phyloP scores from a whole-genome alignment of 345 rosid genomes.

The Angophora floribunda region DNA sequence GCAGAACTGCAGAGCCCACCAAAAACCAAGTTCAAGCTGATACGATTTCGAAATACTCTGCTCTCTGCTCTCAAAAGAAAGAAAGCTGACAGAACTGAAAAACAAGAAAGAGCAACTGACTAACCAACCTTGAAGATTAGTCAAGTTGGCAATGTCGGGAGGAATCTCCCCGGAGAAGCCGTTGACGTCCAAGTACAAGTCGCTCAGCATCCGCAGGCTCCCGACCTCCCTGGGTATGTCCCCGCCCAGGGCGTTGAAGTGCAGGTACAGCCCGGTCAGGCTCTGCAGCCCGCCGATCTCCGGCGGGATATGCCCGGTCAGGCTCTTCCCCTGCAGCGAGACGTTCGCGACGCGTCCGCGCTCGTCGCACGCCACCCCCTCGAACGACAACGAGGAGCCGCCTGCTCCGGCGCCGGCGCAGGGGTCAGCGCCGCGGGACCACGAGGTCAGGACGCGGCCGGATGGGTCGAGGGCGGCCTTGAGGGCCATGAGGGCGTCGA shows the following conservation, averaged over 20 bases:
- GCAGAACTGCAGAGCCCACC: constrained; percentile 46
- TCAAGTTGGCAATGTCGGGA: constrained; percentile 48
- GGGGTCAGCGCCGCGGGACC: constrained; percentile 50
- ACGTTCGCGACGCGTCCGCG: constrained; percentile 58
- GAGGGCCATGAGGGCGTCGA: constrained; percentile 53
- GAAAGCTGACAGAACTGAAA: neutral
- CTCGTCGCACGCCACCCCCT: constrained; percentile 84
- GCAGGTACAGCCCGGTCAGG: constrained; percentile 86
- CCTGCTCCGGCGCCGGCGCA: constrained; percentile 14
- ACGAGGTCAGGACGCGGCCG: constrained; percentile 57
- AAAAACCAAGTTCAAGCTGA: neutral
- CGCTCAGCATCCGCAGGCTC: constrained; percentile 43
- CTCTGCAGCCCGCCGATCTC: constrained; percentile 60
- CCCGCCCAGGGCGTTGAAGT: constrained; percentile 73
- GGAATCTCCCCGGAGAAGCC: constrained; percentile 80
- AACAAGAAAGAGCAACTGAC: neutral
- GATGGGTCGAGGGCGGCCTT: constrained; percentile 80
- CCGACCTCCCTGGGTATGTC: constrained; percentile 71
- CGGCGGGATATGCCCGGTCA: constrained; percentile 64
- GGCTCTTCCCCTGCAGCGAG: constrained; percentile 88
- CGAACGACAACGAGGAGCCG: constrained; percentile 41
- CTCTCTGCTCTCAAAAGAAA: neutral
- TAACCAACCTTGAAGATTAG: constrained; percentile 71
- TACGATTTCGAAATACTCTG: too few species aligned
- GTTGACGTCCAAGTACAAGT: constrained; percentile 82